phyloP scores from a whole-genome alignment of 2,329 filamentous ascomycete species.

The Mycosphaerella sp. region DNA sequence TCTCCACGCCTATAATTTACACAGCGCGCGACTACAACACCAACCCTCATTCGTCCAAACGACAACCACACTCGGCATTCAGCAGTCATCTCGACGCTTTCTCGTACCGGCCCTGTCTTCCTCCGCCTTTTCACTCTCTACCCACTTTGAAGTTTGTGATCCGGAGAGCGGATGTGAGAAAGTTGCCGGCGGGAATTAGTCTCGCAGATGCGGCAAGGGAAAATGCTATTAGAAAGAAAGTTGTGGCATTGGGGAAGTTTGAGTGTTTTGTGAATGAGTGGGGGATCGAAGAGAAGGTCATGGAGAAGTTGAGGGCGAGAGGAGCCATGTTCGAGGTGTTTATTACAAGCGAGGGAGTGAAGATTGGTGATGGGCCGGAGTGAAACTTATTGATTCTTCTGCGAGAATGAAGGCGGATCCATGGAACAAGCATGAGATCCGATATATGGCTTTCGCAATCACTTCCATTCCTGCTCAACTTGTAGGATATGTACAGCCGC shows the following conservation, averaged over 20 bases:
- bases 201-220: constrained; percentile 37
- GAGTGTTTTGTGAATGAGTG: constrained; percentile 30
- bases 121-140: constrained; percentile 30
- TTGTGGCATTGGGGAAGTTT: constrained; percentile 36
- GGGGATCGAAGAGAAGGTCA: constrained; percentile 24
- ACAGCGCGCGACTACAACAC: constrained; percentile 21
- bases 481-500: constrained; percentile 18
- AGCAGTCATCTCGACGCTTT: constrained; percentile 7
- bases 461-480: constrained; percentile 10
- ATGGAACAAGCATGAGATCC: not conserved
- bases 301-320: constrained; percentile 19
- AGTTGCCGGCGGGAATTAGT: constrained; percentile 36
- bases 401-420: not conserved
- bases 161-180: constrained; percentile 31
- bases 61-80: constrained; percentile 3
- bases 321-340: constrained; percentile 24
- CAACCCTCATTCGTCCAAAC: constrained; percentile 7
- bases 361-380: constrained; percentile 15
- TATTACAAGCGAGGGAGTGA: constrained; percentile 22
- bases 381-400: not conserved
- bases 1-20: constrained; percentile 28
- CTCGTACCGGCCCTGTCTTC: constrained; percentile 24
- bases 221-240: constrained; percentile 32
- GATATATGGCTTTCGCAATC: constrained; percentile 8
- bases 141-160: constrained; percentile 34